Percentiles rank a stretch among this genome's conserved stretches.
phyloP scores from a whole-genome alignment of 2,329 filamentous ascomycete genomes.

The Stagonosporopsis rhizophila region DNA sequence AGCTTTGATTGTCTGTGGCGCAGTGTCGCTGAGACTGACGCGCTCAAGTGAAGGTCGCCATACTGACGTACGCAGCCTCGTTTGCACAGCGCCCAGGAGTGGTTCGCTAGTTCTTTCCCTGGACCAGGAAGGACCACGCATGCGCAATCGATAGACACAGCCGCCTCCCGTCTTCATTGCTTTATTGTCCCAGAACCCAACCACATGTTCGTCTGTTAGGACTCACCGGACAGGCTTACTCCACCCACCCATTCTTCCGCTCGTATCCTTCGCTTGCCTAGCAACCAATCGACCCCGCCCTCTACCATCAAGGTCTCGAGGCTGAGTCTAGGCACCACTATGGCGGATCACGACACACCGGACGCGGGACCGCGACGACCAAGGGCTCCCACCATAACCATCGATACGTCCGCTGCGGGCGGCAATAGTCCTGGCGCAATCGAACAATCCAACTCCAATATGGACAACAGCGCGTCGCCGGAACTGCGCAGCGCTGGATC shows the following conservation, averaged over 20 bases:
- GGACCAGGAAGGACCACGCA: conserved; percentile 7
- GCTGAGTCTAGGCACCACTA: conserved; percentile 32
- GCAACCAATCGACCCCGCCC: conserved; percentile 27
- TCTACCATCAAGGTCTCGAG: conserved; percentile 15
- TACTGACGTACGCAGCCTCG: conserved; percentile 5
- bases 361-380: conserved; percentile 42
- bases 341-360: conserved; percentile 40
- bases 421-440: conserved; percentile 43
- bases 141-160: conserved; percentile 17
- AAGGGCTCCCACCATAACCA: conserved; percentile 60
- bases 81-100: background rate
- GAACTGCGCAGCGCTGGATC: conserved; percentile 65
- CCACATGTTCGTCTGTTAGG: conserved; percentile 1
- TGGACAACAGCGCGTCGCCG: conserved; percentile 37
- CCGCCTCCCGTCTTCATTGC: background rate
- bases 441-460: conserved; percentile 34
- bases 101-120: conserved; percentile 5
- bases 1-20: conserved; percentile 18
- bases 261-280: conserved; percentile 34
- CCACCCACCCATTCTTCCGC: conserved; percentile 30
- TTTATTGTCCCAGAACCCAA: background rate
- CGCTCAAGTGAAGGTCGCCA: background rate
- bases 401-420: conserved; percentile 59
- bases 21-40: conserved; percentile 2
- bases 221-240: conserved; percentile 42